Evolutionary conservation across 352 stramenopile genomes (phyloP).

Genomic region (Phytophthora syringae): DNA sequence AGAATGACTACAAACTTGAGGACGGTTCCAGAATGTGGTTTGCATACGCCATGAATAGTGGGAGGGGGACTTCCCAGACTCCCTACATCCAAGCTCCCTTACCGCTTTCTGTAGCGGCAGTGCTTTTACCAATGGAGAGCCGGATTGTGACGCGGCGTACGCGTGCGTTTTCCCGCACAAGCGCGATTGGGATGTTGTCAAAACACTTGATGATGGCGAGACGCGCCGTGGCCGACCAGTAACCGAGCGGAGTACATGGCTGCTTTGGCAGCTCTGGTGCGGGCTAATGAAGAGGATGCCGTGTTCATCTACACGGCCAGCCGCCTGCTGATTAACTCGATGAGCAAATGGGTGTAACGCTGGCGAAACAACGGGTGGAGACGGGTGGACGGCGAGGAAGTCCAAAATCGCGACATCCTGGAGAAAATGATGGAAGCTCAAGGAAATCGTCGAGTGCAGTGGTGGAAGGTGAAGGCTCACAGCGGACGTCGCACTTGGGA

Average conservation of each 20-base stretch:
- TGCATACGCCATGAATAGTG: slow-evolving; percentile 21
- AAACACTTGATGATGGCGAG: slow-evolving; percentile 28
- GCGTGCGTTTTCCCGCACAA: slow-evolving; percentile 73
- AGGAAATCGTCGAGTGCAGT: slow-evolving; percentile 17
- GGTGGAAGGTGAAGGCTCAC: slow-evolving; percentile 17
- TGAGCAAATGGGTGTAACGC: slow-evolving; percentile 26
- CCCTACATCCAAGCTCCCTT: slow-evolving; percentile 48
- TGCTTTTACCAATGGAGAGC: slow-evolving; percentile 53
- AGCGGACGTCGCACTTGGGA: slow-evolving; percentile 14
- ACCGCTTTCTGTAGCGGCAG: slow-evolving; percentile 55
- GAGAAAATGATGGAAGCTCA: slow-evolving; percentile 15
- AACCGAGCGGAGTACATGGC: slow-evolving; percentile 29
- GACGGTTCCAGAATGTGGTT: slow-evolving; percentile 19
- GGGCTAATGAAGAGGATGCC: slow-evolving; percentile 22
- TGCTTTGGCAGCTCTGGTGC: slow-evolving; percentile 18
- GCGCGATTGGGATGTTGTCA: slow-evolving; percentile 51
- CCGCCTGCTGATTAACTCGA: slow-evolving; percentile 18
- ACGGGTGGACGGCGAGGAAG: slow-evolving; percentile 8
- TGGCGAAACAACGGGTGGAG: slow-evolving; percentile 29
- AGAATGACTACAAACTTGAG: neutral
- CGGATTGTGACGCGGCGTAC: slow-evolving; percentile 52
- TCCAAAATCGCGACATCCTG: slow-evolving; percentile 26
- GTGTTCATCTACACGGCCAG: slow-evolving; percentile 32
- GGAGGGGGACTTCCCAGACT: slow-evolving; percentile 42
- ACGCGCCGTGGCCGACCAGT: slow-evolving; percentile 18